These are phyloP conservation scores for Fusarium bactridioides DNA, from an alignment of 2,329 filamentous ascomycete species.

Conservation along the genomic window DNA sequence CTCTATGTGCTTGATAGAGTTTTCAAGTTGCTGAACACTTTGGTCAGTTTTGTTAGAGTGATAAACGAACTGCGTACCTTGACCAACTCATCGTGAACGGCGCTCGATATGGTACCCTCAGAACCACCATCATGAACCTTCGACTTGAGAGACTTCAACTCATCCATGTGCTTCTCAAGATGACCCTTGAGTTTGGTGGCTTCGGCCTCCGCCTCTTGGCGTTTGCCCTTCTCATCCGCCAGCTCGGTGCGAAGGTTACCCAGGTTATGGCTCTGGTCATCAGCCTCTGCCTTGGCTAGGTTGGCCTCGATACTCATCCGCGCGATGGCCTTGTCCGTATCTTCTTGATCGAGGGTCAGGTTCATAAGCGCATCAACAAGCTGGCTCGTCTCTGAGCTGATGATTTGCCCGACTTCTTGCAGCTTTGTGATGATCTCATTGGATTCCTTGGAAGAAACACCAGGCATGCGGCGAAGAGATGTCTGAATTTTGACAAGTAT, in stretches of 20 bases:
- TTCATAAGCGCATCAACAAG: conserved; percentile 51
- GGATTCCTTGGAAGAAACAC: conserved; percentile 47
- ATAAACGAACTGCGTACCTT: conserved; percentile 35
- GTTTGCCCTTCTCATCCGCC: conserved; percentile 44
- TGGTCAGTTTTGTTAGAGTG: not conserved
- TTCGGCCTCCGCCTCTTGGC: conserved; percentile 40
- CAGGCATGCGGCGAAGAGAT: conserved; percentile 51
- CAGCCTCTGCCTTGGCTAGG: conserved; percentile 45
- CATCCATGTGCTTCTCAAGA: conserved; percentile 38
- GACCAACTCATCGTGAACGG: conserved; percentile 40
- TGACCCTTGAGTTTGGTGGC: conserved; percentile 41
- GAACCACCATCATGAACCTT: conserved; percentile 26
- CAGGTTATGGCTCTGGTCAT: conserved; percentile 46
- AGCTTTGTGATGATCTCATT: conserved; percentile 47
- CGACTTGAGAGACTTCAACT: conserved; percentile 44
- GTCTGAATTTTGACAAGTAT: conserved; percentile 50
- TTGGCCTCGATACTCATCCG: conserved; percentile 51
- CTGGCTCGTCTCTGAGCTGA: conserved; percentile 50
- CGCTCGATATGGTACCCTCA: conserved; percentile 28
- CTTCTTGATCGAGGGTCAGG: conserved; percentile 48
- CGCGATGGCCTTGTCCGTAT: conserved; percentile 50
- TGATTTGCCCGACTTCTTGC: conserved; percentile 48
- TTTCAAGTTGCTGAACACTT: conserved; percentile 43
- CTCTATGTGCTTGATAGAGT: conserved; percentile 46
- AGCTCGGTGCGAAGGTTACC: conserved; percentile 45